Evolutionary conservation across 1,139 yeast genomes (phyloP), one percentile per base, ranked within the genome.

Genomic region (Kodamaea suecica): DNA sequence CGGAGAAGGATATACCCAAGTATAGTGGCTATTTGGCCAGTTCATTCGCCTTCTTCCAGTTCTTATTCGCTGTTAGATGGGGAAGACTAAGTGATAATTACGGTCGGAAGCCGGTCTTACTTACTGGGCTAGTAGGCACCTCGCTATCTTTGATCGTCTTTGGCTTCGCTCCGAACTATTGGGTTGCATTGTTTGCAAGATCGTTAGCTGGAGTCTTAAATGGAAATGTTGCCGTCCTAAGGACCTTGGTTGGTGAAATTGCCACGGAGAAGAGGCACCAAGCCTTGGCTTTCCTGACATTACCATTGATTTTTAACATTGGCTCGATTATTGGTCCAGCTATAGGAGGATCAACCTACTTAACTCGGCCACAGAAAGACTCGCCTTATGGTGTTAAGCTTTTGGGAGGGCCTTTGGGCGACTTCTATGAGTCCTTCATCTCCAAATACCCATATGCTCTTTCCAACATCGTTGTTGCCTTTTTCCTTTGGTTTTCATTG

Each of bases 401-500:
- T n/a, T n/a, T n/a, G n/a, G n/a, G 10, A 4, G 17, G 17, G 15
- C 12, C 26, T 5, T n/a, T 27, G 20, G 19, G 19, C 12, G 20
- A 14, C 12, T 14, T 42, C 15, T 36, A 45, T 44, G 52, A 60
- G 13, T 37, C 36, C 9, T 53, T 76, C 38, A 61, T 73, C 21
- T 51, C 60, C 14, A 55, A 52, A 27, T 66, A 67, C 49, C 86
- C 86, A 0, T 80, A 77, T 48, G 78, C 82, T 1, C 57, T 79
- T 42, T 78, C 84, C 4, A 80, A 79, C 49, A 48, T 80, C 7
- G 76, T 73, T 3, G 78, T 79, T 13, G 69, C 78, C 4, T 5
- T 47, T 2, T 57, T 73, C 33, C 56, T 78, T 21, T 49, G 59
- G 52, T 32, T 60, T 27, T 70, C 78, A 17, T 44, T 66, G 12